These are phyloP conservation scores for Tetraselmis chui DNA, from an alignment of 139 green algal genomes.

Conservation along the genomic window DNA sequence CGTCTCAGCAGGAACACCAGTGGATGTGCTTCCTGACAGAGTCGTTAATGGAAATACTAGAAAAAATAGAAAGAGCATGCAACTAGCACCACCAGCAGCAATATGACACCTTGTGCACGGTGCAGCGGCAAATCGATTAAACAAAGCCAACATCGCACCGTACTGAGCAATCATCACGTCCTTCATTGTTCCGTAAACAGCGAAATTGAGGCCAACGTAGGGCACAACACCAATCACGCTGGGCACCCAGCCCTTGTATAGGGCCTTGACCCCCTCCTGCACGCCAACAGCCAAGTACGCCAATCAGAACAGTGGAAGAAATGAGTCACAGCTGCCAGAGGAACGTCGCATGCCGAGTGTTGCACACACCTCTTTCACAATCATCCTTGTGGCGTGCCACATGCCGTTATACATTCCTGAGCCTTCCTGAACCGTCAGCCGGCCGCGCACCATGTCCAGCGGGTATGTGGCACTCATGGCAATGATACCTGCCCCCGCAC, in stretches of 20 bases:
- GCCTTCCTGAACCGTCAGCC: slow-evolving; percentile 80
- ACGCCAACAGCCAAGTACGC: background rate
- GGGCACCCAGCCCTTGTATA: slow-evolving; percentile 96
- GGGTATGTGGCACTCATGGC: slow-evolving; percentile 94
- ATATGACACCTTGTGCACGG: background rate
- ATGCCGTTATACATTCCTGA: slow-evolving; percentile 83
- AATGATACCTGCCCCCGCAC: slow-evolving; percentile 88
- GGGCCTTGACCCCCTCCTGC: slow-evolving; percentile 81
- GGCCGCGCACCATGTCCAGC: slow-evolving; percentile 93
- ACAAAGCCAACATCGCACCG: too few relatives aligned
- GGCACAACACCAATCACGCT: slow-evolving; percentile 94
- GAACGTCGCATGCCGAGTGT: background rate
- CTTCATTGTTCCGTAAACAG: slow-evolving; percentile 95
- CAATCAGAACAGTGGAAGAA: too few relatives aligned
- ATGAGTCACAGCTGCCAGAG: too few relatives aligned
- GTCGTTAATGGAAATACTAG: too few relatives aligned
- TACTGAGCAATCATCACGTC: slow-evolving; percentile 65
- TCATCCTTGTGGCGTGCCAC: slow-evolving; percentile 67
- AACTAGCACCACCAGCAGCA: too few relatives aligned
- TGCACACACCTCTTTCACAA: slow-evolving; percentile 56
- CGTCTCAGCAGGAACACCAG: too few relatives aligned
- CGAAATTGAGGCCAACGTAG: slow-evolving; percentile 98
- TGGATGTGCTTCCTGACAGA: too few relatives aligned
- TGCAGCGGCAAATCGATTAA: background rate
- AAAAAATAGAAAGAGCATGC: too few relatives aligned